phyloP scores from a whole-genome alignment of 2,329 filamentous ascomycete species.

The Ceratocystis ficicola region DNA sequence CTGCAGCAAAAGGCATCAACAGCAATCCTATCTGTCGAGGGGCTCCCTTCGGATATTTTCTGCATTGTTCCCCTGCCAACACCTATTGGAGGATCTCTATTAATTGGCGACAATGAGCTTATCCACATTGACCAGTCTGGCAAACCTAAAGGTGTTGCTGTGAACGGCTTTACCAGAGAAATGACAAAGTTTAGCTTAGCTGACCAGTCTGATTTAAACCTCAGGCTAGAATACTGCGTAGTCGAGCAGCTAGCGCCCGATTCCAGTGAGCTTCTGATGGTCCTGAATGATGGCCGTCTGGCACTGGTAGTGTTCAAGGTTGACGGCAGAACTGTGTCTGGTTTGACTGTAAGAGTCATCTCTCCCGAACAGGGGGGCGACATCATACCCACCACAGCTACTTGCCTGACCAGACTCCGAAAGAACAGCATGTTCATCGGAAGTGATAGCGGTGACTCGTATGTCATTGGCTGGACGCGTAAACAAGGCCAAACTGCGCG shows the following conservation, averaged over 20 bases:
- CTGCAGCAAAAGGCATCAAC: slow-evolving; percentile 88
- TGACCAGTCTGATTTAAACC: slow-evolving; percentile 69
- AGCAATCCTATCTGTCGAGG: slow-evolving; percentile 73
- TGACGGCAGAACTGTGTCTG: slow-evolving; percentile 83
- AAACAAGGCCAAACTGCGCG: slow-evolving; percentile 50
- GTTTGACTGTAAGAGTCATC: slow-evolving; percentile 60
- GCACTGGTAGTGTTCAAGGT: slow-evolving; percentile 70
- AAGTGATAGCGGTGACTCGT: slow-evolving; percentile 69
- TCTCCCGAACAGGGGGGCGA: slow-evolving; percentile 49
- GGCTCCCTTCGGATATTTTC: slow-evolving; percentile 77
- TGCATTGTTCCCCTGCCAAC: slow-evolving; percentile 69
- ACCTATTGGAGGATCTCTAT: slow-evolving; percentile 76
- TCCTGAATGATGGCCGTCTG: slow-evolving; percentile 63
- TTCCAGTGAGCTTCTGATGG: slow-evolving; percentile 71
- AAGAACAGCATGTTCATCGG: slow-evolving; percentile 68
- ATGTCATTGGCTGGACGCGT: slow-evolving; percentile 67
- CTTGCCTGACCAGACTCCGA: slow-evolving; percentile 57
- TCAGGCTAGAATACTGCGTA: slow-evolving; percentile 70
- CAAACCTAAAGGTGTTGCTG: slow-evolving; percentile 80
- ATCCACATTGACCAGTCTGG: slow-evolving; percentile 94
- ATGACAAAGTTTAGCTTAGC: slow-evolving; percentile 71
- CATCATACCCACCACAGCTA: slow-evolving; percentile 49
- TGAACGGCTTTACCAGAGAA: slow-evolving; percentile 79
- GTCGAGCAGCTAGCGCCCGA: slow-evolving; percentile 66
- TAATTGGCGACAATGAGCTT: slow-evolving; percentile 79